Evolutionary conservation across 2,329 filamentous ascomycete genomes (phyloP), one percentile per base, ranked within the genome.

Genomic region (Fusarium fujikuroi): DNA sequence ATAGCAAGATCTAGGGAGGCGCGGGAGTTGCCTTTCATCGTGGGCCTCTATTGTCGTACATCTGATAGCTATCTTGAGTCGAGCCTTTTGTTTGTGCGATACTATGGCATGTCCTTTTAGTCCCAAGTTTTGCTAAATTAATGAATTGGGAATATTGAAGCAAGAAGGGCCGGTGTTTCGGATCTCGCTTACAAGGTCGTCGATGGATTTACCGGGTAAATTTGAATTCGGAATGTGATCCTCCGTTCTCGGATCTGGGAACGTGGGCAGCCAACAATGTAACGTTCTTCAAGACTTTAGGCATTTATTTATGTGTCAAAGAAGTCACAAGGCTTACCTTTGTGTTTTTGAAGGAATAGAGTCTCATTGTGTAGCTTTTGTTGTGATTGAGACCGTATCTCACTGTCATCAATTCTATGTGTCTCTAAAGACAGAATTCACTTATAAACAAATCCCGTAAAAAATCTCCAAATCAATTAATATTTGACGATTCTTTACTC

Each of bases 61-160:
- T 4, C 5, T 4, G 2, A 40, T 10, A n/a, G 4, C 11, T 7
- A 14, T n/a, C n/a, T n/a, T n/a, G n/a, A n/a, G n/a, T n/a, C n/a
- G n/a, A n/a, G n/a, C n/a, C n/a, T n/a, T n/a, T n/a, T n/a, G n/a
- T n/a, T n/a, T n/a, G n/a, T n/a, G n/a, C n/a, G n/a, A n/a, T 32
- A 0, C 21, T 9, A 3, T 18, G 2, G 10, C 7, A 1, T 23
- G 16, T 9, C 1, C 0, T 12, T 18, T 30, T 6, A 14, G 0
- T n/a, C 0, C 6, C 3, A 3, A 0, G 0, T 5, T 9, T 16
- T 14, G 11, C 2, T 14, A 2, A 6, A 5, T 5, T 7, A 9
- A 28, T 2, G 0, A 30, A 30, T 32, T n/a, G 7, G 3, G 9
- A 19, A n/a, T n/a, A n/a, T n/a, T n/a, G n/a, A n/a, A n/a, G n/a